phyloP scores from a whole-genome alignment of 495 filamentous ascomycete genomes.

The Aspergillus sclerotiicarbonarius region DNA sequence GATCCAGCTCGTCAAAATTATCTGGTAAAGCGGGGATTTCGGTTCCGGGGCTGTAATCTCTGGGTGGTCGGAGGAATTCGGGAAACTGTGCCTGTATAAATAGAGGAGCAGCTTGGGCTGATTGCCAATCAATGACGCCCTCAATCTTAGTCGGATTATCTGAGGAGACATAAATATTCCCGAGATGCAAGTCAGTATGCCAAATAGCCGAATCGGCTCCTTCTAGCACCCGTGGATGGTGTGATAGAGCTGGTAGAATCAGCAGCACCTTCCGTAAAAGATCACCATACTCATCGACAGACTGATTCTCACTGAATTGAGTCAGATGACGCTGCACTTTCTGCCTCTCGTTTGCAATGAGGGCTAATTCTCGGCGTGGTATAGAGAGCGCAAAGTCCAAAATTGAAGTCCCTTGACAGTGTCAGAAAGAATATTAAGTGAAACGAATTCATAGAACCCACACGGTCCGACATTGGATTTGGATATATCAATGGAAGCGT shows the following conservation, averaged over 20 bases:
- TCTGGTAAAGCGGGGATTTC: slow-evolving; percentile 18
- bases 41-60: slow-evolving; percentile 17
- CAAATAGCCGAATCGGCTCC: slow-evolving; percentile 15
- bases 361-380: neutral
- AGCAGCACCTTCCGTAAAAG: slow-evolving; percentile 14
- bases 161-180: slow-evolving; percentile 26
- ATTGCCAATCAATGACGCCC: slow-evolving; percentile 30
- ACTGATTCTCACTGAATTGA: slow-evolving; percentile 11
- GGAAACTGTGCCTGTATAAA: slow-evolving; percentile 26
- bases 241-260: slow-evolving; percentile 13
- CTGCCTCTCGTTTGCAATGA: neutral
- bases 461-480: slow-evolving; percentile 15
- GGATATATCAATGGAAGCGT: neutral
- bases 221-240: slow-evolving; percentile 13
- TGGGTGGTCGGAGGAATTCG: slow-evolving; percentile 22
- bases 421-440: neutral
- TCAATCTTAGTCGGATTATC: slow-evolving; percentile 19
- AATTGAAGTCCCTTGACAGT: neutral
- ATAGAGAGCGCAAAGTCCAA: neutral
- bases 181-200: slow-evolving; percentile 28
- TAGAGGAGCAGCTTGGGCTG: slow-evolving; percentile 16
- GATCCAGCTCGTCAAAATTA: slow-evolving; percentile 15
- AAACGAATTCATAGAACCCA: slow-evolving; percentile 8
- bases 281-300: slow-evolving; percentile 17
- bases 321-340: slow-evolving; percentile 17